phyloP scores from a whole-genome alignment of 192 early-diverging fungal genomes.

The Chytriomyces hyalinus region DNA sequence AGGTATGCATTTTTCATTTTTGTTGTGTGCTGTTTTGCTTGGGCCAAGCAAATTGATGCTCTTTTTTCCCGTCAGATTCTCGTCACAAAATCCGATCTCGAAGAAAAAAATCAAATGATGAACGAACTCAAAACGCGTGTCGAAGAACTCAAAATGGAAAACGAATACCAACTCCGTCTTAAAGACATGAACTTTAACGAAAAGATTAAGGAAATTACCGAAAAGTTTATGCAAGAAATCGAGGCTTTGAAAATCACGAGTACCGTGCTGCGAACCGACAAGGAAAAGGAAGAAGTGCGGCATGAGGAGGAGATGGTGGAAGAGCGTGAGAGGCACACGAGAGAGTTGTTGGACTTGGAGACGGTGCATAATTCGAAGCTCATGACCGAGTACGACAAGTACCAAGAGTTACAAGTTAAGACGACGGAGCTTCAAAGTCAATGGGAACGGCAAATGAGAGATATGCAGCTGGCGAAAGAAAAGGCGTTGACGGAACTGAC shows the following conservation, averaged over 20 bases:
- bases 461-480: constrained; percentile 58
- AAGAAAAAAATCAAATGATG: constrained; percentile 64
- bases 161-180: constrained; percentile 68
- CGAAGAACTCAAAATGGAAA: constrained; percentile 72
- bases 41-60: not conserved
- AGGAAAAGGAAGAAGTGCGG: constrained; percentile 67
- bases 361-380: constrained; percentile 59
- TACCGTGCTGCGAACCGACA: constrained; percentile 63
- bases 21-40: not conserved
- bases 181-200: constrained; percentile 76
- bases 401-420: constrained; percentile 58
- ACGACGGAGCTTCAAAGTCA: constrained; percentile 57
- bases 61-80: constrained; percentile 51
- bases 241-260: constrained; percentile 64
- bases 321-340: constrained; percentile 56
- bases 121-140: constrained; percentile 63
- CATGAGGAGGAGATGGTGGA: constrained; percentile 67
- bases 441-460: constrained; percentile 64
- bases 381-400: constrained; percentile 69
- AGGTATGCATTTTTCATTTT: constrained; percentile 40
- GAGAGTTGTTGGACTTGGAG: constrained; percentile 63
- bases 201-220: constrained; percentile 69
- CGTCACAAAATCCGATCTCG: constrained; percentile 66
- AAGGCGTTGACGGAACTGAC: constrained; percentile 56
- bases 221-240: constrained; percentile 71